These are phyloP conservation scores for Chara braunii DNA, from an alignment of 139 green algal species.

Conservation along the genomic window DNA sequence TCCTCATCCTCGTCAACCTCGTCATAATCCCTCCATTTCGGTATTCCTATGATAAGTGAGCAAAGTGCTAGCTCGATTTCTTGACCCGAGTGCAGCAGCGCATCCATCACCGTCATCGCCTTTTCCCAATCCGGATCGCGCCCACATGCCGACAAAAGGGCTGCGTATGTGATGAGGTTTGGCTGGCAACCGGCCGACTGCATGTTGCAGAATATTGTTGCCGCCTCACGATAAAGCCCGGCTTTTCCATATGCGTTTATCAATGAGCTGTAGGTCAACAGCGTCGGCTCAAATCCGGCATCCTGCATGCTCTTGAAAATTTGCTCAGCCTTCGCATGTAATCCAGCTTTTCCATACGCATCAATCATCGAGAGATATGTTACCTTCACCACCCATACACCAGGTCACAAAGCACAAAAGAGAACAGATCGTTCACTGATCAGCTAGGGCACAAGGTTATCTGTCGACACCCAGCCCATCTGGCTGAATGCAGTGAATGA, in stretches of 20 bases:
- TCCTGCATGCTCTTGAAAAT: slow-evolving; percentile 19
- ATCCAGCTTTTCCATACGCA: slow-evolving; percentile 17
- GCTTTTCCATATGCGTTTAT: slow-evolving; percentile 28
- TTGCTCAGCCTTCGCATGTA: slow-evolving; percentile 5
- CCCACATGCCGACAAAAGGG: slow-evolving; percentile 23
- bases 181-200: slow-evolving; percentile 14
- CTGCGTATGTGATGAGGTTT: slow-evolving; percentile 36
- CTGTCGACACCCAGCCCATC: too few species aligned
- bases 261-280: slow-evolving; percentile 24
- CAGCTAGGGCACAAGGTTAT: too few species aligned
- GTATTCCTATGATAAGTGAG: slow-evolving; percentile 16
- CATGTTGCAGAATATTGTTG: slow-evolving; percentile 24
- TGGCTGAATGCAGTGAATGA: too few species aligned
- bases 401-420: too few species aligned
- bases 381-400: too few species aligned
- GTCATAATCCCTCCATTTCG: slow-evolving; percentile 1
- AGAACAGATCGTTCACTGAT: too few species aligned
- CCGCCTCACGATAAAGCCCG: slow-evolving; percentile 9
- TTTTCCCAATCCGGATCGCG: slow-evolving; percentile 23
- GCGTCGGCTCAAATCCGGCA: slow-evolving; percentile 15
- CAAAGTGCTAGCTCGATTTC: slow-evolving; percentile 32
- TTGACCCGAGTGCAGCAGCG: slow-evolving; percentile 15
- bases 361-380: slow-evolving; percentile 36
- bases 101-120: slow-evolving; percentile 29
- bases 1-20: not conserved